Conservation (phyloP, 2,329 filamentous ascomycete genomes). For the Fusarium sp. region DNA sequence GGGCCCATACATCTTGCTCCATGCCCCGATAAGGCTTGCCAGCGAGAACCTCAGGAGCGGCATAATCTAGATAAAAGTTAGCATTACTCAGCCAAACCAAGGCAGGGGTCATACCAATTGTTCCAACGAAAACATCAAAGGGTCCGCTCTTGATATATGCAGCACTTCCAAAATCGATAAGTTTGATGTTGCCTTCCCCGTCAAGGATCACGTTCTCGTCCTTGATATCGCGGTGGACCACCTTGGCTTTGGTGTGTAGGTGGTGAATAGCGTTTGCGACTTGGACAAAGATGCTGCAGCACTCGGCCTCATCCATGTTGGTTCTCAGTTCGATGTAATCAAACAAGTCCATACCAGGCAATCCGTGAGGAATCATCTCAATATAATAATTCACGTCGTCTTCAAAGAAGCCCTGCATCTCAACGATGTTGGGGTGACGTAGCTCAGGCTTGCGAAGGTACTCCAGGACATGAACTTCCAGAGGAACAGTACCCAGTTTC, state of each 20-base stretch:
- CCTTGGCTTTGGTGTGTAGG: constrained; percentile 87
- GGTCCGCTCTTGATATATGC: constrained; percentile 98
- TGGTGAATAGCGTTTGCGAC: constrained; percentile 91
- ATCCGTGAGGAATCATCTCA: constrained; percentile 94
- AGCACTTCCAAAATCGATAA: constrained; percentile 98
- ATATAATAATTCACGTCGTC: constrained; percentile 97
- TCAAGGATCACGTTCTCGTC: constrained; percentile 98
- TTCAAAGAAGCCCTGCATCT: constrained; percentile 79
- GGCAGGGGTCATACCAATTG: constrained; percentile 75
- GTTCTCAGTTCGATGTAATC: constrained; percentile 97
- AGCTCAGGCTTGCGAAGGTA: constrained; percentile 82
- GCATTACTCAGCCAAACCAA: neutral
- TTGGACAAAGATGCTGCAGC: constrained; percentile 93
- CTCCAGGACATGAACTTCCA: constrained; percentile 97
- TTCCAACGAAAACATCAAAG: constrained; percentile 98
- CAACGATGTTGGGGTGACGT: constrained; percentile 75
- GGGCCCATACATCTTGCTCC: constrained; percentile 97
- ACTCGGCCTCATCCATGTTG: constrained; percentile 96
- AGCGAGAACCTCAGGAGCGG: constrained; percentile 95
- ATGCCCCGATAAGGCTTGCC: constrained; percentile 93
- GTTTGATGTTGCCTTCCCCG: constrained; percentile 92
- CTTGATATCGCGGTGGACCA: constrained; percentile 98
- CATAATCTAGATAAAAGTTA: constrained; percentile 76
- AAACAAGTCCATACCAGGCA: constrained; percentile 98
- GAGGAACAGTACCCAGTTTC: constrained; percentile 89